Base-by-base conservation (phyloP, 208 protist species). In the Balamuthia mandrillaris region DNA sequence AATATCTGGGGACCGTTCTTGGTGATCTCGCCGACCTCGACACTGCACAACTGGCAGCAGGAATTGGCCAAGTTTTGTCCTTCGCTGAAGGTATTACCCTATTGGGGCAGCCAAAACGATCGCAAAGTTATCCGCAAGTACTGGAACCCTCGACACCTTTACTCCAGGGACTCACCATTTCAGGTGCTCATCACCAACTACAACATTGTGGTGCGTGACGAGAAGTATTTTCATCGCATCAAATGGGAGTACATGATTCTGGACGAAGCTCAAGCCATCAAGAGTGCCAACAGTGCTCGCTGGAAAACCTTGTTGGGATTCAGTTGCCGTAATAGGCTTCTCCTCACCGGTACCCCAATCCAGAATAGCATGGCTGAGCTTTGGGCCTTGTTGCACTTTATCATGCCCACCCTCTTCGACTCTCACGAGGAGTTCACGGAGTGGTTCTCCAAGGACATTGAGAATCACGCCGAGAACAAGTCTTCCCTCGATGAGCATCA, bases 331-430 rank as follows among this genome's bases (percentile, higher is more conserved):
- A 96, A 96, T 75, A 86, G 95, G 24, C 87, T 97, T 31, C 89
- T 97, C 0, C 88, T 97, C 6, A 97, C 95, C 60, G 95, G 95
- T 39, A 96, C 94, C 9, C 94, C 94, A 1, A 93, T 96, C 61
- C 89, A 94, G 86, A 85, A 72, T 31, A 37, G 42, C 6, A 77
- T 95, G 29, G 81, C 75, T 18, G 42, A 49, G 82, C 61, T 95
- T 3, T 95, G 92, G 92, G 85, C 92, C 29, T 75, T 97, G n/a
- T 84, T 97, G 42, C 93, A 97, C 86, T 97, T 97, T 87, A 95
- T 97, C 63, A 95, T 96, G 94, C 95, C 95, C 14, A 88, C 66
- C 9, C 72, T 96, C 0, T 97, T 97, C 75, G 92, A 95, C 81
- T 95, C 92, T 24, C 91, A 94, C 77, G 88, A 95, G 9, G 93